These are phyloP conservation scores for Paralagenidium karlingii DNA, from an alignment of 352 stramenopile species.

Conservation along the genomic window DNA sequence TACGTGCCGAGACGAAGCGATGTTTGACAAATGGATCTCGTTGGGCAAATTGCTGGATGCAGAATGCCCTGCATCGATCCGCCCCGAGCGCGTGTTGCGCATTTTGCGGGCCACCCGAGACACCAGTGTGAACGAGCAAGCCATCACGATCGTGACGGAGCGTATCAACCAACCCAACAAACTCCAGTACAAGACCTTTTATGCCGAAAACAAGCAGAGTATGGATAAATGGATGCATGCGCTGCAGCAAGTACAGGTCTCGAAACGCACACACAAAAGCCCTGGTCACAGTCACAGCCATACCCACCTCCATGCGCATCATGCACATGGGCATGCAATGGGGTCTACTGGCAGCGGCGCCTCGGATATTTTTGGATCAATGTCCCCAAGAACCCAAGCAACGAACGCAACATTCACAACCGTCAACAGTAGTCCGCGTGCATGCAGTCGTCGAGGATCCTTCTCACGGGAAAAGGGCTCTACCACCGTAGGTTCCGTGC, in stretches of 20 bases:
- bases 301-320: no score
- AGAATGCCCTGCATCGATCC: conserved; percentile 10
- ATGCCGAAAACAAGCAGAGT: conserved; percentile 20
- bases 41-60: conserved; percentile 25
- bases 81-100: conserved; percentile 23
- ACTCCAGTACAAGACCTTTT: conserved; percentile 7
- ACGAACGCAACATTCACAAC: no score
- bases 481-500: no score
- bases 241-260: conserved; percentile 44
- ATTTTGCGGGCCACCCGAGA: conserved; percentile 34
- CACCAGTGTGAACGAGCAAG: conserved; percentile 14
- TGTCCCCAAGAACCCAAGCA: background rate
- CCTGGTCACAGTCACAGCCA: no score
- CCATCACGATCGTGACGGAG: conserved; percentile 25
- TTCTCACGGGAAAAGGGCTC: no score
- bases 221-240: conserved; percentile 37
- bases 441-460: no score
- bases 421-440: no score
- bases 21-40: conserved; percentile 43
- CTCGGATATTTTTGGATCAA: background rate
- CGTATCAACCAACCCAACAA: background rate
- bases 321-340: background rate
- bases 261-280: background rate
- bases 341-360: background rate
- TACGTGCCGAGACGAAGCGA: conserved; percentile 46